Evolutionary conservation across 2,329 filamentous ascomycete genomes (phyloP).

Genomic region (Exophiala lecanii-corni): DNA sequence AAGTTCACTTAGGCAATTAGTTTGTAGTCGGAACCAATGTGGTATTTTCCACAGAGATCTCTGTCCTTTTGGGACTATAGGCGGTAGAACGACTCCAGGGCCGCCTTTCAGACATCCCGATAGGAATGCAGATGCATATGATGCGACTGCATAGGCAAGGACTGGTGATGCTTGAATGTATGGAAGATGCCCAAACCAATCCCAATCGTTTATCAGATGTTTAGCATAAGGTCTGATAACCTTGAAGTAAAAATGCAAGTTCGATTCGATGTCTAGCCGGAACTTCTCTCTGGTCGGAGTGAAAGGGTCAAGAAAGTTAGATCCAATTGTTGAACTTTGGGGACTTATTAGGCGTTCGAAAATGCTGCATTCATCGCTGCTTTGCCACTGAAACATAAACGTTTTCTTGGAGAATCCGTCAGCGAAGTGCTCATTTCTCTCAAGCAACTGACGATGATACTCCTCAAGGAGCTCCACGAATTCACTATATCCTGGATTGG

Average conservation of each 20-base stretch:
- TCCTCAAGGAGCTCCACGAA: neutral
- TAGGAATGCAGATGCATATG: neutral
- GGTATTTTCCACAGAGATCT: neutral
- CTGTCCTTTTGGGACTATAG: neutral
- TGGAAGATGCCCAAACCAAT: neutral
- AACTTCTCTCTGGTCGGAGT: neutral
- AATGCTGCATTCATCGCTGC: neutral
- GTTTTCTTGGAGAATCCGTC: neutral
- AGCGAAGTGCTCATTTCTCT: neutral
- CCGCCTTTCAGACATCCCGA: neutral
- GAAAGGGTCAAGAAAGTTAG: no score
- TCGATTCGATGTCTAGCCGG: slow-evolving; percentile 8
- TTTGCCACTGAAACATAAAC: neutral
- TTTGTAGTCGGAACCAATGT: neutral
- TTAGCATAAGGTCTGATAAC: neutral
- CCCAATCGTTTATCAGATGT: neutral
- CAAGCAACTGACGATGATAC: neutral
- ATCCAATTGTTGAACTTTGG: neutral
- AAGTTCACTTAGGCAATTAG: neutral
- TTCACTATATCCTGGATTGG: neutral
- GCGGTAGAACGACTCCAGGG: neutral
- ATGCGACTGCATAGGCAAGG: neutral
- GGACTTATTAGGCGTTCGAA: neutral
- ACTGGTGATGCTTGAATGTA: neutral
- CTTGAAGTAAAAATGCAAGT: slow-evolving; percentile 1